Evolutionary conservation across 2,329 filamentous ascomycete genomes (phyloP), one percentile per base, ranked within the genome.

Genomic region (Pseudogymnoascus pannorum): DNA sequence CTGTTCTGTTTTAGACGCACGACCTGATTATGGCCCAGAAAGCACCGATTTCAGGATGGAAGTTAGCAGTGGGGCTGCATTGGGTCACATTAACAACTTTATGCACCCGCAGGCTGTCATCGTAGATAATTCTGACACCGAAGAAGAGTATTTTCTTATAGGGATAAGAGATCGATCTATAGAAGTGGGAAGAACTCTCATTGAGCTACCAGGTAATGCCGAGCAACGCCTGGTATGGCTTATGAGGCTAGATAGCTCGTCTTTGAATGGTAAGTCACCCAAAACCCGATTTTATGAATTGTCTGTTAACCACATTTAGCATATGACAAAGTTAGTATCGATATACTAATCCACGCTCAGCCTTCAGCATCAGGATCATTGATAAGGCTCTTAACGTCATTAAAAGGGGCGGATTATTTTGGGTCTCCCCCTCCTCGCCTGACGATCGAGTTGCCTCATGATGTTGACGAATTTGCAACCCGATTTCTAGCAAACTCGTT

Each of bases 271-370:
- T 88, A 78, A 68, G 72, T 63, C 63, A 64, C 54, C 40, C 35
- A 59, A 18, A 5, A 18, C n/a, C 9, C 14, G 9, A 4, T 60
- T 26, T 7, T 62, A 12, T 44, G 35, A 63, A 22, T 60, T 66
- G 59, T 16, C n/a, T 62, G 51, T 67, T 72, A 64, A 70, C 65
- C 54, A 65, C 57, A 24, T 42, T 22, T 69, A 87, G 88, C 83
- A 33, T 97, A 92, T 92, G 87, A 93, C 71, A 82, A 85, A 54
- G 79, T 90, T 4, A 84, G 81, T 36, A 80, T 97, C 64, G 91
- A 97, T 66, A 89, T 99, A 60, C 73, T 97, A 11, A 83, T 97
- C 7, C 90, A 95, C 63, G 91, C 89, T 1, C 82, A 86, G 5
- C 76, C 85, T 2, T 80, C 81, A 7, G 86, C 88, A 18, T 87